These are phyloP conservation scores for Linum trigynum DNA, from an alignment of 345 rosid species.

Conservation along the genomic window DNA sequence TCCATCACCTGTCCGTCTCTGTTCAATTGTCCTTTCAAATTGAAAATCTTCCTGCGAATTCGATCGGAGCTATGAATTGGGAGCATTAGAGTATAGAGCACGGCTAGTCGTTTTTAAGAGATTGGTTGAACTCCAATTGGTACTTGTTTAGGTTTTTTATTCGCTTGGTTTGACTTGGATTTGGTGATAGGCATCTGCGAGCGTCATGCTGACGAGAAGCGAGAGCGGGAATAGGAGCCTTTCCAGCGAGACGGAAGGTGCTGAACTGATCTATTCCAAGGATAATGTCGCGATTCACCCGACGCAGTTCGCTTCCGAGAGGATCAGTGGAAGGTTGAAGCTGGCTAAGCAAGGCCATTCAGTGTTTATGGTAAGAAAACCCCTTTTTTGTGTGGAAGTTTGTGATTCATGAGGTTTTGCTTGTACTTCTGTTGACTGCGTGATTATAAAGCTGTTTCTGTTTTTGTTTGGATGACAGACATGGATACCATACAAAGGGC, in stretches of 20 bases:
- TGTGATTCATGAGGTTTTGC: not conserved
- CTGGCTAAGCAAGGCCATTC: constrained; percentile 66
- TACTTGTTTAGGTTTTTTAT: constrained; percentile 2
- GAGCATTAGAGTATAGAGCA: too few relatives aligned
- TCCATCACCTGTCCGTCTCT: not conserved
- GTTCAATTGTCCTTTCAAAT: not conserved
- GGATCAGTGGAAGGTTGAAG: constrained; percentile 87
- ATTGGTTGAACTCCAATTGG: not conserved
- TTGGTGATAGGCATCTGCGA: constrained; percentile 52
- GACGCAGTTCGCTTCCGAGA: constrained; percentile 75
- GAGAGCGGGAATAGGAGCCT: constrained; percentile 56
- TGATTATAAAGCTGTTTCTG: not conserved
- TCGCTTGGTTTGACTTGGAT: constrained; percentile 3
- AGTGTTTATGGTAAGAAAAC: constrained; percentile 52
- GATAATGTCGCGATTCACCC: constrained; percentile 92
- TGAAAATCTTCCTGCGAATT: not conserved
- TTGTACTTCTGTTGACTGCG: not conserved
- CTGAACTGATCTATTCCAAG: constrained; percentile 60
- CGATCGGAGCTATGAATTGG: not conserved
- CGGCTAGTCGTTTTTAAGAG: too few relatives aligned
- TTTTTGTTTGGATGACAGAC: constrained; percentile 34
- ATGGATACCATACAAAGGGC: constrained; percentile 90
- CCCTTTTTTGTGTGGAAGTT: not conserved
- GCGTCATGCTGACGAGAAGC: constrained; percentile 40
- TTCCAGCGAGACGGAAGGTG: constrained; percentile 53